Percentiles rank a stretch among this genome's conserved stretches.
phyloP scores from a whole-genome alignment of 2,329 filamentous ascomycete species.

The Cercospora sesami region DNA sequence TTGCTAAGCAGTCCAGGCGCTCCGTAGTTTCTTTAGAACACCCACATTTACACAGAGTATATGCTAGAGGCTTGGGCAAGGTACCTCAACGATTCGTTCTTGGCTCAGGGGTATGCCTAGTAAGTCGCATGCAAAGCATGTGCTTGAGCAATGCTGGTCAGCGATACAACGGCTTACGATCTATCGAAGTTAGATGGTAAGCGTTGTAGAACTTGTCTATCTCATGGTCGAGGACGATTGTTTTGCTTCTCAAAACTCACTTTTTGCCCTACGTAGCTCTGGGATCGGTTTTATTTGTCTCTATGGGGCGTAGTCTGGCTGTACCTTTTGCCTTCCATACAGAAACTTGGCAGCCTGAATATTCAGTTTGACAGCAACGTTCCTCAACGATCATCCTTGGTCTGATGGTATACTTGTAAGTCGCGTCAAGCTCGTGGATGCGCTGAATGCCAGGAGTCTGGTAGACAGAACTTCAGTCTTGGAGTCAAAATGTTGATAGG shows the following conservation, averaged over 20 bases:
- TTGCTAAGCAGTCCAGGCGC: too few species aligned
- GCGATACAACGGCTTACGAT: neutral
- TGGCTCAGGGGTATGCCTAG: neutral
- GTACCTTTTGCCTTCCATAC: neutral
- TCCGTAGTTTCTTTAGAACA: too few species aligned
- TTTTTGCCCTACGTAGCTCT: neutral
- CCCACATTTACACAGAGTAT: too few species aligned
- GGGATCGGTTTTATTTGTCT: neutral
- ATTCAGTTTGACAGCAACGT: neutral
- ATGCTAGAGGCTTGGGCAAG: too few species aligned
- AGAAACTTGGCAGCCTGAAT: neutral
- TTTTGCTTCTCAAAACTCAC: neutral
- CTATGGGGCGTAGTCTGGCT: neutral
- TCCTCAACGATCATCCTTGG: neutral
- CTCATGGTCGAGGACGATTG: neutral
- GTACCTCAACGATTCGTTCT: neutral
- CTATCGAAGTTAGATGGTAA: neutral
- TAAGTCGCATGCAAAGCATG: neutral
- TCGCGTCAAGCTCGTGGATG: neutral
- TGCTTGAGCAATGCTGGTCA: neutral
- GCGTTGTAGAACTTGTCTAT: too few species aligned
- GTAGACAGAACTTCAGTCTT: too few species aligned
- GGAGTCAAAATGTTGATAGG: too few species aligned
- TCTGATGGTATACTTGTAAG: neutral
- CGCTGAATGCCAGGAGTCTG: too few species aligned